Base-by-base conservation (phyloP, 1,284 basidiomycete species). In the Chondrostereum purpureum region DNA sequence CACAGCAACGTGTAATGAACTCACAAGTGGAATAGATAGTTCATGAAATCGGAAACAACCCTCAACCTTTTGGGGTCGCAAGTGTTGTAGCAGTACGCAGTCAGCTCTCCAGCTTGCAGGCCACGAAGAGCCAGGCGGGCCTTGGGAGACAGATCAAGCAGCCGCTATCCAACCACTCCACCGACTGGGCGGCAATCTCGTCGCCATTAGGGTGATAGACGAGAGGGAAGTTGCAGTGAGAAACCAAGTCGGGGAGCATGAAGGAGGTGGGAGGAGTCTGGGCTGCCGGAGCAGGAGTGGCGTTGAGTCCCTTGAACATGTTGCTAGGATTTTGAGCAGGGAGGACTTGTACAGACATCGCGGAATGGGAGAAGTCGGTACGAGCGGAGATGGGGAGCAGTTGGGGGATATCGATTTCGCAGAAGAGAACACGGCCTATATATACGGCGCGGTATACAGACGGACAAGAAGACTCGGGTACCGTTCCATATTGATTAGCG, bases 81-180 rank as follows among this genome's bases (percentile, higher is more conserved):
- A 23, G 70, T 67, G 37, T 77, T 70, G 57, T 84, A 86, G 58
- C 78, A 82, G 56, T 68, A 73, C 1, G 80, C 78, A 16, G 82
- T 77, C 50, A 86, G 74, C 54, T 80, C 74, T 42, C 83, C 83
- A 13, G 79, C 80, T 51, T 79, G 74, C 37, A 84, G 65, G 14
- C 77, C 77, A 50, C 70, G 68, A 41, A 84, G 66, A 4, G 73
- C 75, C 31, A 62, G 60, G 42, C 72, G 64, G 44, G 70, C 71
- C 50, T 75, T 73, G 34, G 70, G 60, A 17, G 70, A 69, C 49
- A 83, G 70, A 35, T 66, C 66, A n/a, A 70, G 43, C 73, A 75
- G 24, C 68, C 68, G 20, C 55, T 52, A 50, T 76, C 66, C 5
- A 85, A 64, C 83, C 83, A 85, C 31, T 65, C 50, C 38, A 80